phyloP scores from a whole-genome alignment of 805 yeast genomes.

The Ogataea henricii region DNA sequence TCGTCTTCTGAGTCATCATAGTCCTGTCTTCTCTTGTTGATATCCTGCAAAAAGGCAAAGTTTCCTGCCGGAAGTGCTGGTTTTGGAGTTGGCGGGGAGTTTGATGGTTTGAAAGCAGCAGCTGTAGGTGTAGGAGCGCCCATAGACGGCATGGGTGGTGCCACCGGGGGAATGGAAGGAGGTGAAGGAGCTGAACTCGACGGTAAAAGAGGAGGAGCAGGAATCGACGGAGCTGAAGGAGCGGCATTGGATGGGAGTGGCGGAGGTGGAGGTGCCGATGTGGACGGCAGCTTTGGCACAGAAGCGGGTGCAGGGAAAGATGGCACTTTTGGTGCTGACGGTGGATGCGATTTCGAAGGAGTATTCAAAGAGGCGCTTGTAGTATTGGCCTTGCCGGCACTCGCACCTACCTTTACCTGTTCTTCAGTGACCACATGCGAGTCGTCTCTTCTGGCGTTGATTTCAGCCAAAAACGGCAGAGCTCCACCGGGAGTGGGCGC shows the following conservation, averaged over 20 bases:
- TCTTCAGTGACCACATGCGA: constrained; percentile 46
- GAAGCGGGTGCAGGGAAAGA: constrained; percentile 2
- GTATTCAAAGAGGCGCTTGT: constrained; percentile 23
- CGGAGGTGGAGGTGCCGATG: constrained; percentile 12
- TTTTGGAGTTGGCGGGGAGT: constrained; percentile 37
- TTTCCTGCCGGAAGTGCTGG: constrained; percentile 4
- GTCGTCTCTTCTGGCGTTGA: constrained; percentile 56
- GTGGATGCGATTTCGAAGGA: constrained; percentile 23
- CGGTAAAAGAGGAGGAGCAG: constrained; percentile 24
- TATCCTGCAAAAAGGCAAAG: constrained; percentile 40
- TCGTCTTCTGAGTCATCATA: constrained; percentile 42
- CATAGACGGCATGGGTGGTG: background rate
- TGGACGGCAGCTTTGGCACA: constrained; percentile 10
- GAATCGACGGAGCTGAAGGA: constrained; percentile 6
- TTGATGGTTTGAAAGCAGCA: constrained; percentile 23
- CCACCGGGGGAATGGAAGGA: constrained; percentile 15
- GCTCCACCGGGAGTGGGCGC: constrained; percentile 40
- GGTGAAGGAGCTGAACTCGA: constrained; percentile 9
- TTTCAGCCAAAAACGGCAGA: constrained; percentile 60
- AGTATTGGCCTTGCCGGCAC: constrained; percentile 3
- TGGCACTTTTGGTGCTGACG: constrained; percentile 13
- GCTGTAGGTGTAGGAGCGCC: background rate
- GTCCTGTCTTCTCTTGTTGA: constrained; percentile 51
- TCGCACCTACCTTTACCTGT: constrained; percentile 20
- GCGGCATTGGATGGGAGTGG: constrained; percentile 22